Evolutionary conservation across 257 asterid species (phyloP).

Genomic region (Solanum chiquidenum): DNA sequence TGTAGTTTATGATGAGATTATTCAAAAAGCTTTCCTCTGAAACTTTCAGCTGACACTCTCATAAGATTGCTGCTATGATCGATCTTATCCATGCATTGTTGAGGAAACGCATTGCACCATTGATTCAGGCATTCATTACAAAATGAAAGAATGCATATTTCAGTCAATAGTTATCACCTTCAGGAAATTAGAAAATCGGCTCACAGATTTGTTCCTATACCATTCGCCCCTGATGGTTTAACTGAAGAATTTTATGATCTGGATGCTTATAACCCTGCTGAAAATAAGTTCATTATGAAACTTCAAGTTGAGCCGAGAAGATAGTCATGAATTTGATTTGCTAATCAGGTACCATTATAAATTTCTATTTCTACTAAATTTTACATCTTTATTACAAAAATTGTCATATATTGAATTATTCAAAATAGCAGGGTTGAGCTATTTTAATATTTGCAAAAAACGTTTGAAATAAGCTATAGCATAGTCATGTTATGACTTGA

Average conservation of each 20-base stretch:
- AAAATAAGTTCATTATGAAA: slow-evolving; percentile 76
- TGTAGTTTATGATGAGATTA: too few species aligned
- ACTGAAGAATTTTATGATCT: slow-evolving; percentile 71
- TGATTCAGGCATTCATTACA: too few species aligned
- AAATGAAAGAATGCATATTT: too few species aligned
- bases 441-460: too few species aligned
- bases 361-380: neutral
- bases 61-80: too few species aligned
- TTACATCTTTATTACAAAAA: neutral
- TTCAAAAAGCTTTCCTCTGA: neutral
- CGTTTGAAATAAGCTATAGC: too few species aligned
- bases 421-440: too few species aligned
- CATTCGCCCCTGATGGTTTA: slow-evolving; percentile 65
- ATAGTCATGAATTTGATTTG: slow-evolving; percentile 53
- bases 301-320: slow-evolving; percentile 60
- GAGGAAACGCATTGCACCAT: too few species aligned
- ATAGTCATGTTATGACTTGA: too few species aligned
- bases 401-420: neutral
- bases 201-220: slow-evolving; percentile 68
- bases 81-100: too few species aligned
- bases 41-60: neutral
- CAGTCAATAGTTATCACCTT: slow-evolving; percentile 25
- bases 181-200: slow-evolving; percentile 73
- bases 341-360: slow-evolving; percentile 10
- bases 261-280: slow-evolving; percentile 54